These are phyloP conservation scores for Clarireedia homoeocarpa DNA, from an alignment of 2,329 filamentous ascomycete genomes.

Conservation along the genomic window DNA sequence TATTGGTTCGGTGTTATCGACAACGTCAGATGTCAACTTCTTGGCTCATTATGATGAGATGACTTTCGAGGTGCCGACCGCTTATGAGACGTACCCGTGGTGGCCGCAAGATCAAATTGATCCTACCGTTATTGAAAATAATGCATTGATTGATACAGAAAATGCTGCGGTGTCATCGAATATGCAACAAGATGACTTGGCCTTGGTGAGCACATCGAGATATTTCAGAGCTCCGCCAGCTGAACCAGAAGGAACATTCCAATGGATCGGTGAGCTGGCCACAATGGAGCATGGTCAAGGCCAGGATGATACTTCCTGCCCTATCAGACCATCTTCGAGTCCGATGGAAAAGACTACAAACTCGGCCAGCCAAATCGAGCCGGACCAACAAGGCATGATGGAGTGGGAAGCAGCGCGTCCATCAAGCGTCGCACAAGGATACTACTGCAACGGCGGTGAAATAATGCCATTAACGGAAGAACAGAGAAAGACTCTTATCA, in stretches of 20 bases:
- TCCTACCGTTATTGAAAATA: background rate
- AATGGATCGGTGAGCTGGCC: background rate
- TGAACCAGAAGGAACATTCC: too few relatives aligned
- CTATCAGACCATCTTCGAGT: conserved; percentile 4
- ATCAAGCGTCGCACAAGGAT: conserved; percentile 4
- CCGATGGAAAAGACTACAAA: conserved; percentile 7
- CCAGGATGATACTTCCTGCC: background rate
- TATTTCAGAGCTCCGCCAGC: background rate
- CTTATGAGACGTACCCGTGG: conserved; percentile 1
- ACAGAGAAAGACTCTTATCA: conserved; percentile 5
- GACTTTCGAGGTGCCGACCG: background rate
- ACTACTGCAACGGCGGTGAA: background rate
- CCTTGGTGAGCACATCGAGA: background rate
- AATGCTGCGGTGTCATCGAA: background rate
- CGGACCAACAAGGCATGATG: conserved; percentile 1
- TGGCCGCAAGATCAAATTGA: background rate
- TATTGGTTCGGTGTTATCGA: conserved; percentile 4
- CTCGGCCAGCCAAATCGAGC: background rate
- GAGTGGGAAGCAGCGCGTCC: conserved; percentile 5
- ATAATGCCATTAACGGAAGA: conserved; percentile 6
- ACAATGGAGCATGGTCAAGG: background rate
- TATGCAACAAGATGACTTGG: background rate
- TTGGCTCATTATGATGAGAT: conserved; percentile 4
- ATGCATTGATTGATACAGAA: background rate
- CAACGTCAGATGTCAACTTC: conserved; percentile 1